These are phyloP conservation scores for Fusarium sp. DNA, from an alignment of 2,329 filamentous ascomycete species.

Conservation along the genomic window DNA sequence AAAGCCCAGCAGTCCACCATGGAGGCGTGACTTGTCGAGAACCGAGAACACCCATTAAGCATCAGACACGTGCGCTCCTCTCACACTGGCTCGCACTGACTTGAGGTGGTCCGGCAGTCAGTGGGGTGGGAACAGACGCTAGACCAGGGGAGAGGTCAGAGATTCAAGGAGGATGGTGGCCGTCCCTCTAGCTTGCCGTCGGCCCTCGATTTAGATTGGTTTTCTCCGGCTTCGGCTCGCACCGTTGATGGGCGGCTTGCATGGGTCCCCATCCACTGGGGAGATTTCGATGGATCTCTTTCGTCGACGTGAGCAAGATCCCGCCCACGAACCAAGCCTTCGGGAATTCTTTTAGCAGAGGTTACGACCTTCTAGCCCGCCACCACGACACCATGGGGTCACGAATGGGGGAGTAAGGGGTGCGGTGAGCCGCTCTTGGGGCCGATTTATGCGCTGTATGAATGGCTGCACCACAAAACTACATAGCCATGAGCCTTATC, in stretches of 20 bases:
- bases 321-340: slow-evolving; percentile 51
- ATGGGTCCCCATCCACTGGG: slow-evolving; percentile 48
- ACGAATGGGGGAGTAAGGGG: slow-evolving; percentile 21
- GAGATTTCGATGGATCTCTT: slow-evolving; percentile 43
- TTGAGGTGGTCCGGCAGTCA: slow-evolving; percentile 35
- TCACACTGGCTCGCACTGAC: slow-evolving; percentile 36
- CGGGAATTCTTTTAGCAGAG: slow-evolving; percentile 44
- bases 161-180: slow-evolving; percentile 35
- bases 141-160: slow-evolving; percentile 44
- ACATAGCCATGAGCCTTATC: slow-evolving; percentile 21
- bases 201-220: slow-evolving; percentile 52
- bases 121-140: slow-evolving; percentile 44
- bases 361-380: slow-evolving; percentile 36
- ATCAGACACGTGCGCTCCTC: slow-evolving; percentile 54
- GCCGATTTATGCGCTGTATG: slow-evolving; percentile 15
- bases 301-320: slow-evolving; percentile 46
- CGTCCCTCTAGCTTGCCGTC: slow-evolving; percentile 47
- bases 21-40: slow-evolving; percentile 40
- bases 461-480: slow-evolving; percentile 15
- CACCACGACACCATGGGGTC: slow-evolving; percentile 37
- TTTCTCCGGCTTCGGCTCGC: slow-evolving; percentile 57
- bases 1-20: slow-evolving; percentile 32
- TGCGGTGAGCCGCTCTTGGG: slow-evolving; percentile 17
- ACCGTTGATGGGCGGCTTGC: slow-evolving; percentile 54
- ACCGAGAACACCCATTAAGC: slow-evolving; percentile 52